Conservation (phyloP, 805 yeast genomes). For the Wickerhamiella alocasiicola region DNA sequence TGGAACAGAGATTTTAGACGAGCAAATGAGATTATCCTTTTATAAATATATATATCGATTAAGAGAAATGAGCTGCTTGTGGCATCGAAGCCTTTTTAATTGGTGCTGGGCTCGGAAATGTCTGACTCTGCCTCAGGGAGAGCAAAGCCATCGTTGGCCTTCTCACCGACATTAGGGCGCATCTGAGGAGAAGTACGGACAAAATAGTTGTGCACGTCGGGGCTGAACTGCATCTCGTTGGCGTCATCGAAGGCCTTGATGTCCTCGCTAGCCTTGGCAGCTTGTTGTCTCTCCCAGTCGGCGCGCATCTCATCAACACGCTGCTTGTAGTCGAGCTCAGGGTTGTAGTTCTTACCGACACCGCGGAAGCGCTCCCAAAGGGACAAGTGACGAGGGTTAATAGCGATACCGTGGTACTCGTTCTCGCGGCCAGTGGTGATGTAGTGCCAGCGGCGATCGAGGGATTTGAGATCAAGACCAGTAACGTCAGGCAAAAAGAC, state of each 20-base stretch:
- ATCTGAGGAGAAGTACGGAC: conserved; percentile 28
- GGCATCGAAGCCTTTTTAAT: not conserved
- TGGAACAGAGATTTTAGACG: not conserved
- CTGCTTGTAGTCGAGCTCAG: conserved; percentile 30
- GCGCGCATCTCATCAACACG: conserved; percentile 28
- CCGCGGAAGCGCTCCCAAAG: conserved; percentile 28
- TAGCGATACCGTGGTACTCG: conserved; percentile 32
- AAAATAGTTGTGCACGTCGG: conserved; percentile 28
- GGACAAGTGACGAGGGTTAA: conserved; percentile 28
- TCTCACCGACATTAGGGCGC: conserved; percentile 21
- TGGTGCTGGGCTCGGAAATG: conserved; percentile 8
- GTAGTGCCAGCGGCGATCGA: conserved; percentile 29
- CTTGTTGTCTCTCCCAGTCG: conserved; percentile 29
- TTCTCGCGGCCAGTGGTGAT: conserved; percentile 26
- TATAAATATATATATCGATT: conserved; percentile 3
- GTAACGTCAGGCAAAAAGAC: conserved; percentile 30
- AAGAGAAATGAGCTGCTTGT: not conserved
- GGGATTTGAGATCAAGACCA: conserved; percentile 29
- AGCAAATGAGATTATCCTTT: not conserved
- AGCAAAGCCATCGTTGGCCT: conserved; percentile 22
- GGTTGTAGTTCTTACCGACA: conserved; percentile 27
- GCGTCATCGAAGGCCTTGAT: conserved; percentile 19
- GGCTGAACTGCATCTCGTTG: conserved; percentile 19
- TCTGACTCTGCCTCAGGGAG: conserved; percentile 24
- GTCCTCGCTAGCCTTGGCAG: conserved; percentile 15